These are phyloP conservation scores for Cryptosporidium felis DNA, from an alignment of 169 alveolate species.

Conservation along the genomic window DNA sequence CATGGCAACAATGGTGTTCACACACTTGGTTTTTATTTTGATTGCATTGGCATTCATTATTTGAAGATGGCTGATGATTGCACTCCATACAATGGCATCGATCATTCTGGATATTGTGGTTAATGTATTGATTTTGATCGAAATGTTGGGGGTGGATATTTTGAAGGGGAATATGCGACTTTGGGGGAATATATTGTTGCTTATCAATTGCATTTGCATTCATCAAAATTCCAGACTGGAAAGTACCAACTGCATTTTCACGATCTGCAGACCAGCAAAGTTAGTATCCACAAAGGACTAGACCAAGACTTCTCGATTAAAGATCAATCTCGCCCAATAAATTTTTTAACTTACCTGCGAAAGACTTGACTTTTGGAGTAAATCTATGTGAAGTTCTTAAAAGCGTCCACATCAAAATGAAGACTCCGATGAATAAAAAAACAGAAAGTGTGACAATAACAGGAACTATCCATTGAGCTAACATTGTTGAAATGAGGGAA, in stretches of 20 bases:
- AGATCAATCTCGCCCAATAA: too few relatives aligned
- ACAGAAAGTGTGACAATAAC: slow-evolving; percentile 34
- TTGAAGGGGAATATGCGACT: slow-evolving; percentile 12
- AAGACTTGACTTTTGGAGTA: slow-evolving; percentile 42
- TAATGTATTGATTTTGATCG: background rate
- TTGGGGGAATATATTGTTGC: slow-evolving; percentile 38
- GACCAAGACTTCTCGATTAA: too few relatives aligned
- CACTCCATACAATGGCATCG: background rate
- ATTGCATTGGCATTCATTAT: background rate
- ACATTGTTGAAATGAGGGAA: slow-evolving; percentile 16
- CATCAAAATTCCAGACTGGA: slow-evolving; percentile 14
- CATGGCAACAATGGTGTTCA: background rate
- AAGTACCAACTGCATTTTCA: slow-evolving; percentile 19
- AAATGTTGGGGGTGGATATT: slow-evolving; percentile 1
- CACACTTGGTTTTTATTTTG: slow-evolving; percentile 1
- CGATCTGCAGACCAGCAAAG: too few relatives aligned
- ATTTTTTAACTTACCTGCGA: slow-evolving; percentile 23
- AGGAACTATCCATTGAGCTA: slow-evolving; percentile 63
- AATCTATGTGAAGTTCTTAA: slow-evolving; percentile 57
- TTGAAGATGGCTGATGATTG: background rate
- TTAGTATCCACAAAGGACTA: background rate
- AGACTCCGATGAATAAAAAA: slow-evolving; percentile 1
- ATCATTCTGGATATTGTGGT: background rate
- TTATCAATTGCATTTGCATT: background rate
- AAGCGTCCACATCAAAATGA: slow-evolving; percentile 50